phyloP scores from a whole-genome alignment of 495 filamentous ascomycete genomes.

The Penicillium coprophilum region DNA sequence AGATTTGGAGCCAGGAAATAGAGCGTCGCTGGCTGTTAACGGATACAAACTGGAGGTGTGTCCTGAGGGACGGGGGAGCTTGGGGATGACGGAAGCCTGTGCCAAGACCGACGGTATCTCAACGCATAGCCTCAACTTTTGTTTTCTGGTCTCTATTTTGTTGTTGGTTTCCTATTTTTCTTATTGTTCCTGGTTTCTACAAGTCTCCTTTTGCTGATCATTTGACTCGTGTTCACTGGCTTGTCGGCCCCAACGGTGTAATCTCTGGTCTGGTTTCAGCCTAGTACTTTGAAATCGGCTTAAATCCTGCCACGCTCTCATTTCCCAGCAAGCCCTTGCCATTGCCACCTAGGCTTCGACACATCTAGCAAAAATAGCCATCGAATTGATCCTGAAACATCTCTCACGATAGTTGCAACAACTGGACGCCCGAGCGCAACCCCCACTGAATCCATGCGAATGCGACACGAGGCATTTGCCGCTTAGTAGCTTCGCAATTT shows the following conservation, averaged over 20 bases:
- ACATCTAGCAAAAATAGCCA: not conserved
- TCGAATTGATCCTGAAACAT: not conserved
- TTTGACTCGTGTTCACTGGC: not conserved
- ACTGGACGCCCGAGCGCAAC: constrained; percentile 21
- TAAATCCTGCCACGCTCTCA: constrained; percentile 10
- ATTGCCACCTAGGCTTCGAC: not conserved
- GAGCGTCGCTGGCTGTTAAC: constrained; percentile 10
- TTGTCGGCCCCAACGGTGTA: not conserved
- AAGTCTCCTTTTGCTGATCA: not conserved
- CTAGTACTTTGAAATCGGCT: constrained; percentile 16
- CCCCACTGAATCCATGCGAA: constrained; percentile 31
- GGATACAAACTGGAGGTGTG: constrained; percentile 14
- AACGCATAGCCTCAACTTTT: constrained; percentile 20
- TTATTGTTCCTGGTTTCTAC: constrained; percentile 10
- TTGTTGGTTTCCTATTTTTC: constrained; percentile 4
- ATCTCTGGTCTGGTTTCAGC: constrained; percentile 14
- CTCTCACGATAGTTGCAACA: constrained; percentile 8
- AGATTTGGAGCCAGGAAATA: constrained; percentile 12
- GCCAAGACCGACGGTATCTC: constrained; percentile 32
- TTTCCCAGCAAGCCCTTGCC: constrained; percentile 9
- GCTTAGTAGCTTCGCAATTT: constrained; percentile 16
- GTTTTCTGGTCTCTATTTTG: constrained; percentile 13
- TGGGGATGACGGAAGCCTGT: constrained; percentile 34
- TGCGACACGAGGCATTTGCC: constrained; percentile 23
- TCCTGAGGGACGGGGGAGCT: constrained; percentile 23